These are phyloP conservation scores for Yamagishiella unicocca DNA, from an alignment of 139 green algal genomes.

Conservation along the genomic window DNA sequence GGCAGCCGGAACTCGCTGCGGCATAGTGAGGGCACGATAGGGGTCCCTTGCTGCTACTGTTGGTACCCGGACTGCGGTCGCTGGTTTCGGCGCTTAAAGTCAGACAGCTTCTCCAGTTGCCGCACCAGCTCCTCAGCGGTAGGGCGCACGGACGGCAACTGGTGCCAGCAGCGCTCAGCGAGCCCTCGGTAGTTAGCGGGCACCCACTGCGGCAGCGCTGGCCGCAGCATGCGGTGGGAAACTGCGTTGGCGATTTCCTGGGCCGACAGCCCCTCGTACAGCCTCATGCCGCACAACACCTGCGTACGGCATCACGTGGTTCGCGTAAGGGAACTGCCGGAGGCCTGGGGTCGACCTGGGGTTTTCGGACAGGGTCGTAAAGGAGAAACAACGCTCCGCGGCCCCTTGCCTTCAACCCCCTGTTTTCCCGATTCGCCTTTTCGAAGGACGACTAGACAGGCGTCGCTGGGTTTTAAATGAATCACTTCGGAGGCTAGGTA, in stretches of 20 bases:
- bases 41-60: background rate
- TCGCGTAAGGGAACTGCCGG: no score
- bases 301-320: no score
- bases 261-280: slow-evolving; percentile 12
- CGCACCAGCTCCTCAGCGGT: slow-evolving; percentile 28
- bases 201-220: slow-evolving; percentile 9
- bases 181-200: slow-evolving; percentile 23
- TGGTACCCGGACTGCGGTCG: background rate
- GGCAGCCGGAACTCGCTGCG: no score
- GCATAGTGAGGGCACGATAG: no score
- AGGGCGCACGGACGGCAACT: background rate
- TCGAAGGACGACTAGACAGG: no score
- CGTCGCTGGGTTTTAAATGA: no score
- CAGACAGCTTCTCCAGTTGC: slow-evolving; percentile 34
- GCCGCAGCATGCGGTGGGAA: background rate
- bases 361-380: no score
- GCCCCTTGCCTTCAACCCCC: no score
- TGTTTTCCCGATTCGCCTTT: no score
- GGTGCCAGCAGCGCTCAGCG: slow-evolving; percentile 27
- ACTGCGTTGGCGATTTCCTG: slow-evolving; percentile 21
- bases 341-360: no score
- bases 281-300: slow-evolving; percentile 26
- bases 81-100: background rate
- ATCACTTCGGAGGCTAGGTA: no score
- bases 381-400: no score